Evolutionary conservation across 352 stramenopile genomes (phyloP).

Genomic region (Pythium myriotylum): DNA sequence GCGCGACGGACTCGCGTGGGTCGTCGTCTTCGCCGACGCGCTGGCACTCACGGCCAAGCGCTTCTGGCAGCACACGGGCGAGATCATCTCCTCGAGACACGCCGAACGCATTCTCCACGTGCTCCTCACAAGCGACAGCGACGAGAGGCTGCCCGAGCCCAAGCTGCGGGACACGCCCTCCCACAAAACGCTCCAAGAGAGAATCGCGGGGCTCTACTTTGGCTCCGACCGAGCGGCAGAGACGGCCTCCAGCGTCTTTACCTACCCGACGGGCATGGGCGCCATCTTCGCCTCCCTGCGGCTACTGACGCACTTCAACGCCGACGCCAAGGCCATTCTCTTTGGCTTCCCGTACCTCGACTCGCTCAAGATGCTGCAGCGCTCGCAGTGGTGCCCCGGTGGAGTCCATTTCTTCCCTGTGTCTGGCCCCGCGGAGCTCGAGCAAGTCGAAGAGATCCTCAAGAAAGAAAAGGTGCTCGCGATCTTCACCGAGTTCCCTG

Average conservation of each 20-base stretch:
- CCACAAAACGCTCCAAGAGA: conserved; percentile 49
- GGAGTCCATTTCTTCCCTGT: conserved; percentile 92
- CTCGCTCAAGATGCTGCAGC: conserved; percentile 91
- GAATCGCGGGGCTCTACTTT: conserved; percentile 62
- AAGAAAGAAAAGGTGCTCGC: conserved; percentile 74
- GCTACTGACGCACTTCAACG: conserved; percentile 52
- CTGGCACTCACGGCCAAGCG: conserved; percentile 62
- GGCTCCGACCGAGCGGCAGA: conserved; percentile 8
- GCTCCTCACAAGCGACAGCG: conserved; percentile 32
- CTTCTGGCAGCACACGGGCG: conserved; percentile 95
- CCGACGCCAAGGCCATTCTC: conserved; percentile 74
- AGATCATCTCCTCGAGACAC: conserved; percentile 90
- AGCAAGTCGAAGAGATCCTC: conserved; percentile 69
- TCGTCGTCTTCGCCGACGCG: conserved; percentile 74
- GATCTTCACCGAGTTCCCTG: conserved; percentile 94
- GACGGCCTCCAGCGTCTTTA: conserved; percentile 46
- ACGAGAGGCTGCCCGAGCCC: conserved; percentile 9
- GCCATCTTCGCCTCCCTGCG: conserved; percentile 86
- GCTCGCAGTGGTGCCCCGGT: conserved; percentile 80
- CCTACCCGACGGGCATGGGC: conserved; percentile 90
- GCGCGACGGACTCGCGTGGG: conserved; percentile 54
- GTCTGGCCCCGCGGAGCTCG: conserved; percentile 62
- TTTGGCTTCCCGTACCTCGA: conserved; percentile 95
- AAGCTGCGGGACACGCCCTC: conserved; percentile 26
- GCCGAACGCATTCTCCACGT: conserved; percentile 60